Evolutionary conservation across 352 stramenopile species (phyloP).

Genomic region (Phytophthora kernoviae): DNA sequence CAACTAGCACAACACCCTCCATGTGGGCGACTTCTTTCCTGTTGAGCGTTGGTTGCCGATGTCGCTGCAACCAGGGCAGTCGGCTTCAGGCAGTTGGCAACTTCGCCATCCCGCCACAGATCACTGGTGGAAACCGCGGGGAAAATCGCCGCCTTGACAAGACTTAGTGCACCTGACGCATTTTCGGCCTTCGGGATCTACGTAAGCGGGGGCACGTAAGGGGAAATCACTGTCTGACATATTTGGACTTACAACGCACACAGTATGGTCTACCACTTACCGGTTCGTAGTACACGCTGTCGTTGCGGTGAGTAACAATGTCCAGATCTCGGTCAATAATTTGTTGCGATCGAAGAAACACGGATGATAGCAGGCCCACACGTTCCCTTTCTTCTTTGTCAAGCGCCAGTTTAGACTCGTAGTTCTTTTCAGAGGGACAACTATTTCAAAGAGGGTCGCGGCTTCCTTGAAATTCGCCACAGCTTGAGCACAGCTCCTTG

Average conservation of each 20-base stretch:
- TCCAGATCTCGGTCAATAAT: slow-evolving; percentile 73
- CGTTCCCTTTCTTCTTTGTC: slow-evolving; percentile 46
- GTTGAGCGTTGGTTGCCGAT: slow-evolving; percentile 8
- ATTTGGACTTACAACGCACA: slow-evolving; percentile 1
- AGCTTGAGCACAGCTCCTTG: slow-evolving; percentile 50
- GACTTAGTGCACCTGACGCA: slow-evolving; percentile 45
- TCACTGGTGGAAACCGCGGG: slow-evolving; percentile 33
- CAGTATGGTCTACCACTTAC: slow-evolving; percentile 25
- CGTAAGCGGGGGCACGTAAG: neutral
- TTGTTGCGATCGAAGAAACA: slow-evolving; percentile 64
- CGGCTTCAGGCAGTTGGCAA: slow-evolving; percentile 51
- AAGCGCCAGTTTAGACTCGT: slow-evolving; percentile 39
- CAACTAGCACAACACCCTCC: slow-evolving; percentile 52
- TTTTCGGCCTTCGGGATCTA: slow-evolving; percentile 56
- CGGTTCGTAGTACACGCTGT: slow-evolving; percentile 73
- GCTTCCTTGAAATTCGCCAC: slow-evolving; percentile 69
- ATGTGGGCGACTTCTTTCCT: slow-evolving; percentile 18
- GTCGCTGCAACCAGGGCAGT: slow-evolving; percentile 8
- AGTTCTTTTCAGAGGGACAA: slow-evolving; percentile 40
- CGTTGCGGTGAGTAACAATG: slow-evolving; percentile 71
- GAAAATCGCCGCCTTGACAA: slow-evolving; percentile 53
- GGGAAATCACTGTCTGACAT: neutral
- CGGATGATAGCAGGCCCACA: slow-evolving; percentile 35
- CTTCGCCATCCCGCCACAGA: slow-evolving; percentile 56
- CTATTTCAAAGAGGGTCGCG: slow-evolving; percentile 32